Percentiles rank a stretch among this genome's conserved stretches.
phyloP scores from a whole-genome alignment of 2,329 filamentous ascomycete species.

The Davidsoniella virescens region DNA sequence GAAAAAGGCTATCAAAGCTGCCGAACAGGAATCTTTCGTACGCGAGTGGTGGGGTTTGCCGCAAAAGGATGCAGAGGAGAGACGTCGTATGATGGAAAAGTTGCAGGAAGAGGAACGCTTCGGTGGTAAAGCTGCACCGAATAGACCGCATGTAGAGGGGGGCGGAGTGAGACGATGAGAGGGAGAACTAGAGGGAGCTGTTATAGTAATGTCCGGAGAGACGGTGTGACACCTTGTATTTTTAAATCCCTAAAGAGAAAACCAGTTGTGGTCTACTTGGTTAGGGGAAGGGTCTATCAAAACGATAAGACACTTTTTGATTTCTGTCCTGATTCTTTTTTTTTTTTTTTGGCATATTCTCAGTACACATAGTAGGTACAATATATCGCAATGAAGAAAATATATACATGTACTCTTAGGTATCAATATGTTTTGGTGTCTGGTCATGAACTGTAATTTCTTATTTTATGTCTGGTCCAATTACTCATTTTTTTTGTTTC shows the following conservation, averaged over 20 bases:
- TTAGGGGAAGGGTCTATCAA: too few relatives aligned
- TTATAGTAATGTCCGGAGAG: constrained; percentile 4
- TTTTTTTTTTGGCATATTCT: neutral
- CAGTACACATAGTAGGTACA: neutral
- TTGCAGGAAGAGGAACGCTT: constrained; percentile 34
- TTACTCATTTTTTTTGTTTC: constrained; percentile 1
- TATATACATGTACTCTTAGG: neutral
- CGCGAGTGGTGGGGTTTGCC: constrained; percentile 52
- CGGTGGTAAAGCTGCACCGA: constrained; percentile 33
- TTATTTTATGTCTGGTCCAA: neutral
- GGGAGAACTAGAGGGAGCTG: neutral
- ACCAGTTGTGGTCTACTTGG: too few relatives aligned
- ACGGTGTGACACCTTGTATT: neutral
- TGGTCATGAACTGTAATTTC: neutral
- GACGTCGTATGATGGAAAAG: constrained; percentile 36
- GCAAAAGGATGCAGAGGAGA: constrained; percentile 35
- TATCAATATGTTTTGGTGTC: neutral
- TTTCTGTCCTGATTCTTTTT: too few relatives aligned
- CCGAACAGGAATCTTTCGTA: constrained; percentile 48
- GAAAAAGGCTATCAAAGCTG: constrained; percentile 38
- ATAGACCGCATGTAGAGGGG: constrained; percentile 16
- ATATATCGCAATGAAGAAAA: too few relatives aligned
- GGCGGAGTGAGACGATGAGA: neutral
- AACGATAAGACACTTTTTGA: too few relatives aligned
- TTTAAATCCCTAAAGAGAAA: neutral